phyloP scores from a whole-genome alignment of 1,284 basidiomycete species.

The Sporisorium sorghi region DNA sequence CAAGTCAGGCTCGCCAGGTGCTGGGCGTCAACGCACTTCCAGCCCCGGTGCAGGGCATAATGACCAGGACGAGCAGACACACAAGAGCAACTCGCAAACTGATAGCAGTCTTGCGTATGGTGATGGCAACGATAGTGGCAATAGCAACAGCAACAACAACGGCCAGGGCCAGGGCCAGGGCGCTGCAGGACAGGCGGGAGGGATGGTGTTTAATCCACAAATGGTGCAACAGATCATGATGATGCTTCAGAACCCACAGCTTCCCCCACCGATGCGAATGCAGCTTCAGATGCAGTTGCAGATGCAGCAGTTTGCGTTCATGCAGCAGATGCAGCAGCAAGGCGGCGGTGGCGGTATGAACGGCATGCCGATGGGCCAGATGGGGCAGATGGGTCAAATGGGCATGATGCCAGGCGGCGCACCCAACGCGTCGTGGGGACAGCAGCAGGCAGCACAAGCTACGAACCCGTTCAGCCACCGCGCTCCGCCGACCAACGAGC shows the following conservation, averaged over 20 bases:
- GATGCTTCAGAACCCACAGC: conserved; percentile 65
- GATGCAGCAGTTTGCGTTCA: conserved; percentile 63
- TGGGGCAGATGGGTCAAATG: conserved; percentile 34
- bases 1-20: conserved; percentile 18
- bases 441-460: conserved; percentile 34
- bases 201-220: conserved; percentile 58
- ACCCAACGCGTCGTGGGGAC: conserved; percentile 32
- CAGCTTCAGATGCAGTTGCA: conserved; percentile 68
- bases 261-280: conserved; percentile 66
- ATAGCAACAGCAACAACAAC: conserved; percentile 10
- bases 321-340: conserved; percentile 57
- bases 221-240: conserved; percentile 65
- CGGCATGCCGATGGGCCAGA: conserved; percentile 23
- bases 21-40: conserved; percentile 13
- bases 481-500: conserved; percentile 39
- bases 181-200: conserved; percentile 14
- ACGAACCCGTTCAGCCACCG: conserved; percentile 39
- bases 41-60: conserved; percentile 29
- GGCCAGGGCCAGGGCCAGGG: conserved; percentile 15
- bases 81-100: conserved; percentile 26
- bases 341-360: conserved; percentile 22
- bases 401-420: conserved; percentile 31
- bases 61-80: conserved; percentile 49
- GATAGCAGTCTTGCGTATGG: conserved; percentile 33
- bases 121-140: conserved; percentile 16